Evolutionary conservation across 345 rosid species (phyloP).

Genomic region (Aquilaria malaccensis): DNA sequence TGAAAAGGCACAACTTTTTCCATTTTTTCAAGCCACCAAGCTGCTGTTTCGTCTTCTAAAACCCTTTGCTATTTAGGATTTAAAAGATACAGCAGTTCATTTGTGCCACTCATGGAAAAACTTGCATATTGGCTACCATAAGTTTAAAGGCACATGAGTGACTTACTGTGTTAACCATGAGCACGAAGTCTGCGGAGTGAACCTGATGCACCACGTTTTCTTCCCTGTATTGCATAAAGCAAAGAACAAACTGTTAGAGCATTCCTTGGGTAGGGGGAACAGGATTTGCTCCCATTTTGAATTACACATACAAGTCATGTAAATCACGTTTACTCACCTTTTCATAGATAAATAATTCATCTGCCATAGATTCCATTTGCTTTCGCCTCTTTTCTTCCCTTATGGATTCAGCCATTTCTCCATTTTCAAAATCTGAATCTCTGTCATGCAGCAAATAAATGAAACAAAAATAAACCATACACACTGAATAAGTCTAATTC

Average conservation of each 20-base stretch:
- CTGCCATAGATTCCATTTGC: constrained; percentile 84
- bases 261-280: too few species aligned
- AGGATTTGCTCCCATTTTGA: background rate
- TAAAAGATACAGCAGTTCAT: too few species aligned
- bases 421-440: constrained; percentile 38
- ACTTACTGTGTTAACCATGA: constrained; percentile 25
- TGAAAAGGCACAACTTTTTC: too few species aligned
- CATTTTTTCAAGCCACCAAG: too few species aligned
- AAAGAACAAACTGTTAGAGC: constrained; percentile 2
- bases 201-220: constrained; percentile 51
- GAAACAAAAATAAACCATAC: background rate
- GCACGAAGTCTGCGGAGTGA: constrained; percentile 41
- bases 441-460: constrained; percentile 28
- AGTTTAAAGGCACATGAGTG: too few species aligned
- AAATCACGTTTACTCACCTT: constrained; percentile 34
- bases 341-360: constrained; percentile 67
- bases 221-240: constrained; percentile 42
- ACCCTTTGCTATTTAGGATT: too few species aligned
- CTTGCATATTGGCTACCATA: too few species aligned
- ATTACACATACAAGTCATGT: constrained; percentile 7
- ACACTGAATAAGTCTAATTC: too few species aligned
- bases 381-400: constrained; percentile 83
- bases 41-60: too few species aligned
- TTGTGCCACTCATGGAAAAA: too few species aligned
- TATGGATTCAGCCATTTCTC: constrained; percentile 40